These are phyloP conservation scores for Stemphylium lycopersici DNA, from an alignment of 2,329 filamentous ascomycete genomes.

Conservation along the genomic window DNA sequence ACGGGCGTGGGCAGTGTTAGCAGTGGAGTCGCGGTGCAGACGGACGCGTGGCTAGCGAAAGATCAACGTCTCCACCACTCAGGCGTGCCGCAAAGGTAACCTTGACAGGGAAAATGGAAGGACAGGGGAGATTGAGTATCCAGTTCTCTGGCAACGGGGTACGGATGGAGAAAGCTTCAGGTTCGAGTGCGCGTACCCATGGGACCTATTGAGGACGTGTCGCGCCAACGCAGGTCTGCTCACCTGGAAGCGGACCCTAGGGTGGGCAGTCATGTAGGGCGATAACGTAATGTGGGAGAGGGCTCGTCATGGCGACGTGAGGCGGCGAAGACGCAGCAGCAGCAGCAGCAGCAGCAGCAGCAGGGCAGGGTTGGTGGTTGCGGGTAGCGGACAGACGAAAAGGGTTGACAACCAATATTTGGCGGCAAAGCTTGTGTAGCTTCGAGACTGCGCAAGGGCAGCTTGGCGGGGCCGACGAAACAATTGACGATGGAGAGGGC, in stretches of 20 bases:
- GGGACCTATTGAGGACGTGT: neutral
- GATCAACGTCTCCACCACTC: constrained; percentile 14
- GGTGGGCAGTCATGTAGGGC: neutral
- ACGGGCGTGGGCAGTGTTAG: constrained; percentile 7
- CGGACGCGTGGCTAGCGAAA: constrained; percentile 20
- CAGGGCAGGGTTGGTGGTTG: neutral
- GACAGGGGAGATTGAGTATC: constrained; percentile 13
- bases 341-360: too few relatives aligned
- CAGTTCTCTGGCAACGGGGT: constrained; percentile 1
- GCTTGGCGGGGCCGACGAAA: constrained; percentile 10
- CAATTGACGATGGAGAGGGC: neutral
- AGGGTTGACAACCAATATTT: constrained; percentile 1
- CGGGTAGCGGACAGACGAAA: neutral
- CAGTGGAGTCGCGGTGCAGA: constrained; percentile 10
- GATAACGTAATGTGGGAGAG: constrained; percentile 8
- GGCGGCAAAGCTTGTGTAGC: constrained; percentile 13
- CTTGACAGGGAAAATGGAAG: constrained; percentile 5
- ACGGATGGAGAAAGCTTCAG: neutral
- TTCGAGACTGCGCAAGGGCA: neutral
- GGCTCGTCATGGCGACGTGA: constrained; percentile 8
- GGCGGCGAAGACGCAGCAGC: neutral
- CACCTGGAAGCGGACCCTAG: neutral
- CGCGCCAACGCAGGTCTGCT: neutral
- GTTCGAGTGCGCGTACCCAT: neutral
- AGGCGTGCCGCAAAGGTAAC: constrained; percentile 11